These are phyloP conservation scores for Tephrocybe sp. DNA, from an alignment of 768 basidiomycete genomes.

Conservation along the genomic window DNA sequence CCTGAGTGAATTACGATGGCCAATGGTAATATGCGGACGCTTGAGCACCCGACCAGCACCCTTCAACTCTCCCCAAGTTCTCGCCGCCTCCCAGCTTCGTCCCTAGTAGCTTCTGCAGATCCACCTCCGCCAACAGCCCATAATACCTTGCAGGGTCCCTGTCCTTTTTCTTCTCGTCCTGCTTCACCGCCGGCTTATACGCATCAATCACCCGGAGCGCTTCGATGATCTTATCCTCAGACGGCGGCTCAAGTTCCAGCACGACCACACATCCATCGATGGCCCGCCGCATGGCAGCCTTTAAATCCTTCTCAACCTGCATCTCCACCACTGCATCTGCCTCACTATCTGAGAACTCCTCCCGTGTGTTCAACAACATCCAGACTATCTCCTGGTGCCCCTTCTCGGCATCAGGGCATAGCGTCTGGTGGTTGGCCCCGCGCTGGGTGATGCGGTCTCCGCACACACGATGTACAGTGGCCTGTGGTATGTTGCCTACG, in stretches of 20 bases:
- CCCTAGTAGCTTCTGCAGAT: conserved; percentile 51
- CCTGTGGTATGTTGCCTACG: conserved; percentile 48
- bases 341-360: conserved; percentile 50
- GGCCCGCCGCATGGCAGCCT: conserved; percentile 55
- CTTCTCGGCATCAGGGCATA: conserved; percentile 53
- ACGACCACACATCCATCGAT: conserved; percentile 57
- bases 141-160: conserved; percentile 62
- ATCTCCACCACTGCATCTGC: conserved; percentile 73
- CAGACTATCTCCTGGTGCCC: conserved; percentile 81
- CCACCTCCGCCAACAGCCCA: conserved; percentile 73
- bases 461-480: conserved; percentile 74
- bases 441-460: conserved; percentile 71
- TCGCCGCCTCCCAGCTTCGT: conserved; percentile 32
- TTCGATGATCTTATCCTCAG: conserved; percentile 52
- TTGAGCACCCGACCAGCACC: conserved; percentile 44
- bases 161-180: conserved; percentile 31
- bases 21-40: conserved; percentile 85
- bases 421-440: conserved; percentile 84
- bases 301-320: conserved; percentile 49
- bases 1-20: conserved; percentile 65
- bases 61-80: conserved; percentile 55
- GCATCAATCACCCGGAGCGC: conserved; percentile 47
- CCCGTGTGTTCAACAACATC: conserved; percentile 67
- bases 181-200: conserved; percentile 39
- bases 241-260: conserved; percentile 54